These are phyloP conservation scores for Trichoderma sp. DNA, from an alignment of 2,329 filamentous ascomycete genomes.

Conservation along the genomic window DNA sequence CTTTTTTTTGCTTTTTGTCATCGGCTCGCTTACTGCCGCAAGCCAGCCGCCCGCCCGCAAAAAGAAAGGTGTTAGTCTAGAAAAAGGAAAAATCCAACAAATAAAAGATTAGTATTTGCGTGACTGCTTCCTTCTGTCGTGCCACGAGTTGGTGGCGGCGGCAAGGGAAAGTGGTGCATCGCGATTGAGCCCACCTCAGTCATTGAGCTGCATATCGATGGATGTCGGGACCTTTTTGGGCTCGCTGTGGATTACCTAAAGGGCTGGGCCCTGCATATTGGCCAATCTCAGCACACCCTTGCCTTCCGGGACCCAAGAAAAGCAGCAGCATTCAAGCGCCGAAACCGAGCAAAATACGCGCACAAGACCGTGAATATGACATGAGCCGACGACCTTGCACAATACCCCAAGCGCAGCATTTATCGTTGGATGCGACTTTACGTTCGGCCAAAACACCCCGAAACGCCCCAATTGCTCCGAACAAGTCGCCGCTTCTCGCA, in stretches of 20 bases:
- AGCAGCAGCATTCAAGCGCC: neutral
- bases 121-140: neutral
- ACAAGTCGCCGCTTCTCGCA: neutral
- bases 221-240: neutral
- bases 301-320: neutral
- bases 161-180: neutral
- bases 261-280: slow-evolving; percentile 9
- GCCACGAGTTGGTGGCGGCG: neutral
- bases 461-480: slow-evolving; percentile 9
- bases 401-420: neutral
- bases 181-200: neutral
- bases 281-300: slow-evolving; percentile 5
- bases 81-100: neutral
- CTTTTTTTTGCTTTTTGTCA: neutral
- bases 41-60: slow-evolving; percentile 3
- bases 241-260: slow-evolving; percentile 12
- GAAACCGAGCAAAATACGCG: neutral
- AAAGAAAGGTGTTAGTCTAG: neutral
- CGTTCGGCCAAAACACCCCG: neutral
- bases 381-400: neutral
- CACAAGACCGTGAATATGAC: neutral
- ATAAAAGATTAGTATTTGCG: neutral
- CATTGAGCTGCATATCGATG: neutral
- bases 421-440: neutral
- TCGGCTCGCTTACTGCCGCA: slow-evolving; percentile 3